Evolutionary conservation across 2,329 filamentous ascomycete species (phyloP), one percentile per base, ranked within the genome.

Genomic region (Venturia nashicola): DNA sequence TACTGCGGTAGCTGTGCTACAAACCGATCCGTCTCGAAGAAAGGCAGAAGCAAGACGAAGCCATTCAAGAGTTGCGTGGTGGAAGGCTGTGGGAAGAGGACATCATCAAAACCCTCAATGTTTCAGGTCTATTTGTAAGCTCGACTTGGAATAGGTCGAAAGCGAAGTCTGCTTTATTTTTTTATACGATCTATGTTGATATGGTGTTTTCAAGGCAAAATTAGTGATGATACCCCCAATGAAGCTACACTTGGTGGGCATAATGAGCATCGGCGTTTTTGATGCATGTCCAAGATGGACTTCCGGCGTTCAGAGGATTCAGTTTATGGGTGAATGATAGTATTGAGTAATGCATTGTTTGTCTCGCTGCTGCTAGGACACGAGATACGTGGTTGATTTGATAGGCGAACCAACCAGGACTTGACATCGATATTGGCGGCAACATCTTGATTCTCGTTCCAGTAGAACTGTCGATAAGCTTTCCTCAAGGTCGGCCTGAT

Each of bases 1-100:
- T 83, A 83, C 66, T 83, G 81, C 68, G 81, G 81, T 61, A 74
- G 76, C 64, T 83, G 81, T 68, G 76, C 79, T 34, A 69, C 72
- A 8, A 75, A 76, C 43, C 76, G 77, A 11, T 64, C 69, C 48
- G 65, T 66, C 65, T 27, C 66, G 27, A 78, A 73, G 65, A 70
- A 72, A 46, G 75, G 73, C 63, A 78, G 76, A 61, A 76, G 75
- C 61, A 76, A 34, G 39, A 69, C 71, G 14, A 70, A 69, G 46
- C 73, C 77, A 0, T 79, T 81, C 70, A 78, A 76, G 65, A 69
- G 70, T 36, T 81, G 79, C 61, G 76, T 78, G 1, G 78, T 80
- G 0, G 72, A 76, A 2, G 76, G 73, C 18, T 81, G 79, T 65
- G 71, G 70, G 3, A 75, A 72, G 69, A 72, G 71, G 62, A 69